Percentiles rank a stretch among this genome's conserved stretches.
Evolutionary conservation across 495 filamentous ascomycete species (phyloP).

Genomic region (Pseudoneurospora amorphoporcata): DNA sequence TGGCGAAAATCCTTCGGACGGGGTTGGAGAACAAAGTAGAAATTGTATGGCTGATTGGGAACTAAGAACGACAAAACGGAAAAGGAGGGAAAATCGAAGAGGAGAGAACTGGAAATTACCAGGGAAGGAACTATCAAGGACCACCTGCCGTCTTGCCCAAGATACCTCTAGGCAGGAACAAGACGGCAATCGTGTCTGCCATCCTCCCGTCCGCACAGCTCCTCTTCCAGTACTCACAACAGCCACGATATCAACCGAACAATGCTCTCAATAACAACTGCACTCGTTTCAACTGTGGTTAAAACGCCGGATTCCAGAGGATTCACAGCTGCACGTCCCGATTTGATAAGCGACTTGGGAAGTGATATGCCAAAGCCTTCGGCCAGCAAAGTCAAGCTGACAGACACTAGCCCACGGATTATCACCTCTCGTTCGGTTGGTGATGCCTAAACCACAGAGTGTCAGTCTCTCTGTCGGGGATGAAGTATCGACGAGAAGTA

Average conservation of each 20-base stretch:
- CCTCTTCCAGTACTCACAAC: not conserved
- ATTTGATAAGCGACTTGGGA: not conserved
- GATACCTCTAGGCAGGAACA: not conserved
- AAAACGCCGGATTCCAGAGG: not conserved
- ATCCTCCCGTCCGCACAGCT: not conserved
- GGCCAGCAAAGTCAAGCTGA: accelerated
- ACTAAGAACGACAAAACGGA: not conserved
- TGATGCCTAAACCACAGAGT: not conserved
- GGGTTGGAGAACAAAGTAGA: not conserved
- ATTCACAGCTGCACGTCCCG: not conserved
- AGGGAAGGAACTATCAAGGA: not conserved
- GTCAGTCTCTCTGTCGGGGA: not conserved
- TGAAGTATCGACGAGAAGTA: too few relatives aligned
- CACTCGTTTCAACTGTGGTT: not conserved
- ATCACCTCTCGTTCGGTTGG: not conserved
- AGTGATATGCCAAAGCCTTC: not conserved
- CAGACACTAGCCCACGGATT: not conserved
- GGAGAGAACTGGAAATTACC: not conserved
- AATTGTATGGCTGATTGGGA: not conserved
- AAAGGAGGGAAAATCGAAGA: not conserved
- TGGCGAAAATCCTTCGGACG: not conserved
- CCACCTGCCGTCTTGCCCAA: not conserved
- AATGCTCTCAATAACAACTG: not conserved
- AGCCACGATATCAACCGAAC: not conserved
- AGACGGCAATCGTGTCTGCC: not conserved